A percentile compares a stretch with the other conserved stretches of the same genome.
phyloP scores from a whole-genome alignment of 1,139 yeast genomes.

The Wickerhamomyces sp. region DNA sequence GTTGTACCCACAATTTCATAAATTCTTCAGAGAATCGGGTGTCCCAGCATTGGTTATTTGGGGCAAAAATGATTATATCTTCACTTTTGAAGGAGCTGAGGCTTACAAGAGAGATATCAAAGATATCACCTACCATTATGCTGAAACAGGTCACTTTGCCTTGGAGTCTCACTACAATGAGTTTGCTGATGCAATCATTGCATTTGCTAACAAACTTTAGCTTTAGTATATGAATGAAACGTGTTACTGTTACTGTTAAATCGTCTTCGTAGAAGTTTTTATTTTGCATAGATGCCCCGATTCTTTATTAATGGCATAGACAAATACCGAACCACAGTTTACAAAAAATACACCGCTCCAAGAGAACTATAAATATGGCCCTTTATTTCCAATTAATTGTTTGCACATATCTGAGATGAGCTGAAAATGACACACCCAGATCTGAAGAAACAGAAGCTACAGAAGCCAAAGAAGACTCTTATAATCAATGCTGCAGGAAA shows the following conservation, averaged over 20 bases:
- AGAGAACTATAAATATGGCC: background rate
- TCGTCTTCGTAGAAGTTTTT: no score
- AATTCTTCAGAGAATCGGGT: slow-evolving; percentile 30
- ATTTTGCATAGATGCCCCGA: no score
- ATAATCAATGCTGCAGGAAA: slow-evolving; percentile 1
- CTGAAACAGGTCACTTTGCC: slow-evolving; percentile 40
- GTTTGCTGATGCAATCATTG: slow-evolving; percentile 27
- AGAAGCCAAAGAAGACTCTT: background rate
- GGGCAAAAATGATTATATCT: slow-evolving; percentile 41
- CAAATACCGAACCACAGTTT: background rate
- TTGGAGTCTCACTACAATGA: slow-evolving; percentile 30
- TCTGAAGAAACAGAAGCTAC: background rate
- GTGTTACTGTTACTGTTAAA: background rate
- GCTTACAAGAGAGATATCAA: slow-evolving; percentile 33
- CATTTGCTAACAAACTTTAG: slow-evolving; percentile 10
- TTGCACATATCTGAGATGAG: no score
- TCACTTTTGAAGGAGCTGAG: slow-evolving; percentile 33
- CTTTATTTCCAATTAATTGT: no score
- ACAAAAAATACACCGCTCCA: background rate
- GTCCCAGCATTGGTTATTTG: slow-evolving; percentile 37
- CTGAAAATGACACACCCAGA: background rate
- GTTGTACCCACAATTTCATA: slow-evolving; percentile 36
- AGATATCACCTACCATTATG: slow-evolving; percentile 25
- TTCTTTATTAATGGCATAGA: background rate
- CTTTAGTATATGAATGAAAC: background rate